A percentile compares a stretch with the other conserved stretches of the same genome.
Evolutionary conservation across 2,329 filamentous ascomycete species (phyloP).

Genomic region (Trichoderma atrobrunneum): DNA sequence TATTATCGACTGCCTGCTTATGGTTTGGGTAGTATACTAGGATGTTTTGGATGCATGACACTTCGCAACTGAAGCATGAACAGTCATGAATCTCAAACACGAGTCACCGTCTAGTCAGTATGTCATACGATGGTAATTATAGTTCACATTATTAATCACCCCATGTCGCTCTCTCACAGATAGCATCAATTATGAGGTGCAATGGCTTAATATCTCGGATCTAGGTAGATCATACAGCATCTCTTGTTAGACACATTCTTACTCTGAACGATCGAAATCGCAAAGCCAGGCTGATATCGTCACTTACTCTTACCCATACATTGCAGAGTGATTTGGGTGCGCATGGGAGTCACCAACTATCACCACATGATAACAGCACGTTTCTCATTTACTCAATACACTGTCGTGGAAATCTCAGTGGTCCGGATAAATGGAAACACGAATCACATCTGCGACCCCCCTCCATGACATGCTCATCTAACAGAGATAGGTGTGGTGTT

Average conservation of each 20-base stretch:
- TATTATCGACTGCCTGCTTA: no score
- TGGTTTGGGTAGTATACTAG: no score
- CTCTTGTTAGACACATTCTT: neutral
- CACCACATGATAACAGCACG: accelerated
- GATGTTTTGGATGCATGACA: no score
- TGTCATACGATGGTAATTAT: no score
- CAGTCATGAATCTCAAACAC: no score
- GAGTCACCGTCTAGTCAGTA: no score
- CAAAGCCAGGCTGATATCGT: no score
- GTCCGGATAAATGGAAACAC: neutral
- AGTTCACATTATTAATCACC: no score
- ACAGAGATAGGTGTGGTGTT: neutral
- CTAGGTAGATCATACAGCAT: neutral
- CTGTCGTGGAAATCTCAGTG: neutral
- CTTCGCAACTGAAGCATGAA: no score
- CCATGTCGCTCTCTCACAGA: no score
- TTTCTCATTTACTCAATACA: neutral
- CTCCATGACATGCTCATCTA: neutral
- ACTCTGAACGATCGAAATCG: neutral
- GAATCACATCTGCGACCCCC: neutral
- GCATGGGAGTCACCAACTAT: neutral
- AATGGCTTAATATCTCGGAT: accelerated
- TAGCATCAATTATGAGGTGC: neutral
- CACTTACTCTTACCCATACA: no score
- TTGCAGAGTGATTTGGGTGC: no score